Base-by-base conservation (phyloP, 1,284 basidiomycete genomes). In the Cryptococcus deneoformans region DNA sequence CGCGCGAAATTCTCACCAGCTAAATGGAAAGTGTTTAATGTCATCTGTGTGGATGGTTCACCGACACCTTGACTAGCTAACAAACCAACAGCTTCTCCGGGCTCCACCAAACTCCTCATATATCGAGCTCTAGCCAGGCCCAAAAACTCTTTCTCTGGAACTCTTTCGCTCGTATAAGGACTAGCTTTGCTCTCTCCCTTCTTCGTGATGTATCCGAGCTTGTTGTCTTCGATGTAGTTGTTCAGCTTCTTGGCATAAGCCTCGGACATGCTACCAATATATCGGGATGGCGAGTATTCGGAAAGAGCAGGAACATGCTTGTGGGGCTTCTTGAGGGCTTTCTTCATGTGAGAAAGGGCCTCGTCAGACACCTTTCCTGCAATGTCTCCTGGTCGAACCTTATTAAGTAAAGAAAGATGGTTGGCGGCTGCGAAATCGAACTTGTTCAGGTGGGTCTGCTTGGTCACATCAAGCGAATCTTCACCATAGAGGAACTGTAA, bases 21-120 rank as follows among this genome's bases (percentile, higher is more conserved):
- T 76, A 99, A 97, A 82, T 99, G 96, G 86, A 99, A 99, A 8
- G 96, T 99, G 77, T 99, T 99, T 65, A 99, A 81, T 36, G 96
- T 99, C 96, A 99, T 99, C 77, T 99, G 96, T 1, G 96, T 99
- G 29, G 96, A 99, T 4, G 96, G 96, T 77, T 99, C 96, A 59
- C 96, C 96, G 49, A 99, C 86, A 81, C 93, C 92, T 82, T 99
- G 96, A 24, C 94, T 95, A n/a, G 96, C 96, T 50, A 99, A 82
- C 49, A 99, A 78, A 55, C 96, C 96, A 50, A 99, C 96, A 8
- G 95, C 93, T 79, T 99, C 96, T 65, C 96, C 96, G 12, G 96
- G 93, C 63, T 99, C 96, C 5, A 94, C 91, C 51, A 99, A 80
- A 73, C 90, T 90, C 56, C 88, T 85, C 86, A 97, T 85, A 79